Percentiles rank a stretch among this genome's conserved stretches.
Evolutionary conservation across 768 basidiomycete species (phyloP).

Genomic region (Collybiopsis luxurians): DNA sequence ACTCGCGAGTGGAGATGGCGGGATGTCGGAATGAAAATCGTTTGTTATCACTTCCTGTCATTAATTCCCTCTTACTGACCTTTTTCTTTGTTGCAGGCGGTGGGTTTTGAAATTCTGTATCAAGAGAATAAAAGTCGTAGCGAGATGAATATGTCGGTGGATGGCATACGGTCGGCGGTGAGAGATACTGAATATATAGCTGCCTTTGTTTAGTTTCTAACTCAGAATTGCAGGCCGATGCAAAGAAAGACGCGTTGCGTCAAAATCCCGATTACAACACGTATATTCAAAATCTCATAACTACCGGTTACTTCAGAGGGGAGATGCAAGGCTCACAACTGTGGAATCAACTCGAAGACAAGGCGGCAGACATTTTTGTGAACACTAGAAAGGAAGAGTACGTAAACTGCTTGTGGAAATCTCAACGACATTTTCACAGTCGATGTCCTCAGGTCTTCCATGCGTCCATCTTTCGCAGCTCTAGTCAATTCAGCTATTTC

Average conservation of each 20-base stretch:
- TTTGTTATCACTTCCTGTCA: constrained; percentile 27
- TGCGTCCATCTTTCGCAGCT: constrained; percentile 73
- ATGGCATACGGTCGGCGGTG: constrained; percentile 47
- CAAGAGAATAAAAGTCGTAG: constrained; percentile 72
- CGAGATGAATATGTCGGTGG: constrained; percentile 32
- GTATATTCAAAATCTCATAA: constrained; percentile 66
- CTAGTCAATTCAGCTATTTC: constrained; percentile 65
- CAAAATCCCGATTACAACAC: constrained; percentile 64
- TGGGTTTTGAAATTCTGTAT: constrained; percentile 97
- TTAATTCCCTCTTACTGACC: constrained; percentile 8
- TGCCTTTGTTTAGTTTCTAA: background rate
- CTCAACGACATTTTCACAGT: background rate
- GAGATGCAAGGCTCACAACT: constrained; percentile 74
- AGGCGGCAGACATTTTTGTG: constrained; percentile 67
- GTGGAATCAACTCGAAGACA: constrained; percentile 73
- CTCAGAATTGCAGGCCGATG: constrained; percentile 45
- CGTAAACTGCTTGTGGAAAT: constrained; percentile 24
- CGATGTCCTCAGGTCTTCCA: constrained; percentile 42
- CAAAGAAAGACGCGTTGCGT: constrained; percentile 63
- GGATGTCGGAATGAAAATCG: constrained; percentile 93
- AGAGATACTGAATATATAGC: constrained; percentile 16
- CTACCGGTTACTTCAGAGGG: constrained; percentile 72
- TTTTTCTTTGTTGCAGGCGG: constrained; percentile 56
- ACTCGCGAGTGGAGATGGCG: constrained; percentile 72
- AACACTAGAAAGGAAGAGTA: constrained; percentile 66